Conservation (phyloP, 345 rosid species). For the Iberis pinnata region DNA sequence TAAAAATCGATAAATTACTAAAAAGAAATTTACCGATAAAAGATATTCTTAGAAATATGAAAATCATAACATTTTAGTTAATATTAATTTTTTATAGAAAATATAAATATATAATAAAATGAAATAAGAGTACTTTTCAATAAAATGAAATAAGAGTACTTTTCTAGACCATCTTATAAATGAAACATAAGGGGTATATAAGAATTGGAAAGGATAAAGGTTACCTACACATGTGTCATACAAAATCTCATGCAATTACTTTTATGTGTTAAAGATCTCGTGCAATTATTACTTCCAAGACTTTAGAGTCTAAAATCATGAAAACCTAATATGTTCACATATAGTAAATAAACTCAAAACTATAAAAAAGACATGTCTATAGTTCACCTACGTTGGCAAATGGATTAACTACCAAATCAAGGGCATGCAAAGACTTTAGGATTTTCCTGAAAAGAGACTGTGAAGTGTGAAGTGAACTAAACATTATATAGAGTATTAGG, state of each 20-base stretch:
- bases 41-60: no score
- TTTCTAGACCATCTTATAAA: no score
- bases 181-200: no score
- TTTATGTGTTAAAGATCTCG: constrained; percentile 2
- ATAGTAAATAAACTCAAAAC: not conserved
- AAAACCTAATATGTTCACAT: constrained; percentile 1
- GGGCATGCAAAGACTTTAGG: constrained; percentile 27
- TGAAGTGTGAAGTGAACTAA: no score
- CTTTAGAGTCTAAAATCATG: constrained; percentile 3
- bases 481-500: constrained; percentile 25
- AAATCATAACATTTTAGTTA: no score
- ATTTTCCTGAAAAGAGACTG: constrained; percentile 29
- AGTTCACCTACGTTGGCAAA: constrained; percentile 2
- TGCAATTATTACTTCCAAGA: constrained; percentile 19
- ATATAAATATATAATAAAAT: no score
- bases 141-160: no score
- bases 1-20: no score
- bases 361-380: not conserved
- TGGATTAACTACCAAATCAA: constrained; percentile 28
- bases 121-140: no score
- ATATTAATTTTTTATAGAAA: no score
- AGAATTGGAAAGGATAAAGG: constrained; percentile 5
- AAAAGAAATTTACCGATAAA: no score
- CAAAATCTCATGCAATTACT: no score
- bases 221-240: constrained; percentile 13